Evolutionary conservation across 2,329 filamentous ascomycete species (phyloP).

Genomic region (Diaporthe vexans): DNA sequence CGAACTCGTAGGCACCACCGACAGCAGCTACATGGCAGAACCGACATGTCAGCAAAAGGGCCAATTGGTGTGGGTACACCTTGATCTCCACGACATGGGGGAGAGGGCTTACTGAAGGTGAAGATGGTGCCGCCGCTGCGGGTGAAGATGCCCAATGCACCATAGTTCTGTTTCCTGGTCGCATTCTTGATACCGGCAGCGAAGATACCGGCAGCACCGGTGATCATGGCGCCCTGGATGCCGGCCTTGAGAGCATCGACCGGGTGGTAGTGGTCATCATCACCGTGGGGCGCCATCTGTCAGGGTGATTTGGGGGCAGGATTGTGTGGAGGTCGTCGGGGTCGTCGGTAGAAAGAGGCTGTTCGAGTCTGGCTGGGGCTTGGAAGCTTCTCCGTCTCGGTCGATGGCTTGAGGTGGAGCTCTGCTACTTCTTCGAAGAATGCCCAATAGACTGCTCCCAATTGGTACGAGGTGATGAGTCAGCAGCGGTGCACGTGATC

Average conservation of each 20-base stretch:
- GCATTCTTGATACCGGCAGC: conserved; percentile 81
- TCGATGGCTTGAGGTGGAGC: conserved; percentile 36
- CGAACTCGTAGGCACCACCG: conserved; percentile 84
- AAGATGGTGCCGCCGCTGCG: conserved; percentile 80
- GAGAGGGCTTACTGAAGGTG: conserved; percentile 70
- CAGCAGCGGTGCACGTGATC: conserved; percentile 19
- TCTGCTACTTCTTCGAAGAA: not conserved
- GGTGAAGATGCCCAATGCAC: conserved; percentile 84
- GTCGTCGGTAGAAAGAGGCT: conserved; percentile 31
- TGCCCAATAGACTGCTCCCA: conserved; percentile 19
- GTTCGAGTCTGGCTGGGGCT: conserved; percentile 27
- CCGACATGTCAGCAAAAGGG: conserved; percentile 34
- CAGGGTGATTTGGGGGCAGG: conserved; percentile 9
- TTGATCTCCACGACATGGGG: not conserved
- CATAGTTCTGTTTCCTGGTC: conserved; percentile 84
- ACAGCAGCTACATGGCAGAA: conserved; percentile 69
- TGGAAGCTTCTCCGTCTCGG: conserved; percentile 33
- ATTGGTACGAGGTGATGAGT: conserved; percentile 33
- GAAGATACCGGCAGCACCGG: conserved; percentile 71
- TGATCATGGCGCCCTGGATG: conserved; percentile 67
- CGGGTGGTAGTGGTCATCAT: conserved; percentile 51
- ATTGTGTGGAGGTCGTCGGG: conserved; percentile 32
- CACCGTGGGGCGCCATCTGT: conserved; percentile 51
- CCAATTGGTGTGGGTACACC: not conserved
- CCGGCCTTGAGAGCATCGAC: conserved; percentile 71